Conservation (phyloP, 106 monocot genomes). For the Dendrobium huoshanense region DNA sequence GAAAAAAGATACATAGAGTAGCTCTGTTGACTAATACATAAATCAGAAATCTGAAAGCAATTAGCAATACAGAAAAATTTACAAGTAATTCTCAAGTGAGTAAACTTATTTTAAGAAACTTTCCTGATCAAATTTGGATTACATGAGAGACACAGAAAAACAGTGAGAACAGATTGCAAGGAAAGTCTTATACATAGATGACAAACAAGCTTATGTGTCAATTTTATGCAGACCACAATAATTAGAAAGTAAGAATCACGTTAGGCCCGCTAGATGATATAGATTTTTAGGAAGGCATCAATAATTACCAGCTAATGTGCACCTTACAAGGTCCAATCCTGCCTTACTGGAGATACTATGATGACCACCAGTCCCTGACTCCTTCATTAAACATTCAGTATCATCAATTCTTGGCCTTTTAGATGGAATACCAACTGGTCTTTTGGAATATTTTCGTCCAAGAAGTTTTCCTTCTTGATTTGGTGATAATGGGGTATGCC, state of each 20-base stretch:
- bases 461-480: slow-evolving; percentile 25
- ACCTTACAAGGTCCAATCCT: slow-evolving; percentile 7
- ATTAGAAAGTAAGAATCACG: background rate
- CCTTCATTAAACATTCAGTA: slow-evolving; percentile 13
- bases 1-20: background rate
- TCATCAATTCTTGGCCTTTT: slow-evolving; percentile 34
- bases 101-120: background rate
- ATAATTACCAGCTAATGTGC: slow-evolving; percentile 14
- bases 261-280: background rate
- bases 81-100: background rate
- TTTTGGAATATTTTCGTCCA: slow-evolving; percentile 25
- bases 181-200: background rate
- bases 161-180: background rate
- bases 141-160: background rate
- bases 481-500: slow-evolving; percentile 8
- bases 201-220: background rate
- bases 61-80: background rate
- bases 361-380: slow-evolving; percentile 6
- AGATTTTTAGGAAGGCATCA: slow-evolving; percentile 1
- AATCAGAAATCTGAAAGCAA: background rate
- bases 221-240: background rate
- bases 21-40: background rate
- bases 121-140: background rate
- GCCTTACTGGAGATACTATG: background rate
- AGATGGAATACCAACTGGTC: slow-evolving; percentile 12